These are phyloP conservation scores for Russula dissimulans DNA, from an alignment of 768 basidiomycete species.

Conservation along the genomic window DNA sequence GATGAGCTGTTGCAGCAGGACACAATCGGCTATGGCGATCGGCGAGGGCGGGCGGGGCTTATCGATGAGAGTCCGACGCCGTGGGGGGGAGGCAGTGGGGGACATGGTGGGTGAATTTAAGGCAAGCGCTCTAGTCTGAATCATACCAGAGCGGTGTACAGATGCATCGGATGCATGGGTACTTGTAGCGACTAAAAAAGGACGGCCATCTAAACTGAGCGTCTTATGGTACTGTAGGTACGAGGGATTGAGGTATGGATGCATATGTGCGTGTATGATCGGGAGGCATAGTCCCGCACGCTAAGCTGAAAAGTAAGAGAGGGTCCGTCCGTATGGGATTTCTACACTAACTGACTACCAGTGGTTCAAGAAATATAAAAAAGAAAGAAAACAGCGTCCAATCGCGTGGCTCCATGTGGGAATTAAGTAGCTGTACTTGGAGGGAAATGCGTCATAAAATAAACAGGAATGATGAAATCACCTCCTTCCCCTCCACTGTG, in stretches of 20 bases:
- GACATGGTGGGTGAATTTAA: neutral
- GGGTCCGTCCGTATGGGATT: too few relatives aligned
- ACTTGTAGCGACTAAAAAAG: neutral
- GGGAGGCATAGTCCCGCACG: neutral
- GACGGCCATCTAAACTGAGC: neutral
- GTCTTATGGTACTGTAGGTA: neutral
- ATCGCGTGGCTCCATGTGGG: neutral
- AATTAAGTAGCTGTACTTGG: too few relatives aligned
- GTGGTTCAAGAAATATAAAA: too few relatives aligned
- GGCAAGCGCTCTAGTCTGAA: too few relatives aligned
- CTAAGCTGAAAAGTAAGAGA: neutral
- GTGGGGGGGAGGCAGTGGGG: constrained; percentile 15
- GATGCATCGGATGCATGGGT: too few relatives aligned
- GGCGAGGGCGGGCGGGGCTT: constrained; percentile 38
- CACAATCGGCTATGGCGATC: constrained; percentile 50
- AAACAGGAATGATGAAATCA: neutral
- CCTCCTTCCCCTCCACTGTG: neutral
- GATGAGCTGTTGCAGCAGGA: constrained; percentile 54
- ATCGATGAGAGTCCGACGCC: constrained; percentile 64
- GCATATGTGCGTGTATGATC: neutral
- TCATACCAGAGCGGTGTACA: too few relatives aligned
- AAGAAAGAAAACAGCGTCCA: too few relatives aligned
- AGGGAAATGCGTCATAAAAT: neutral
- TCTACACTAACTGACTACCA: too few relatives aligned
- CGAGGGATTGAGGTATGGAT: neutral